Evolutionary conservation across 352 stramenopile genomes (phyloP).

Genomic region (Globisporangium megalacanthum): DNA sequence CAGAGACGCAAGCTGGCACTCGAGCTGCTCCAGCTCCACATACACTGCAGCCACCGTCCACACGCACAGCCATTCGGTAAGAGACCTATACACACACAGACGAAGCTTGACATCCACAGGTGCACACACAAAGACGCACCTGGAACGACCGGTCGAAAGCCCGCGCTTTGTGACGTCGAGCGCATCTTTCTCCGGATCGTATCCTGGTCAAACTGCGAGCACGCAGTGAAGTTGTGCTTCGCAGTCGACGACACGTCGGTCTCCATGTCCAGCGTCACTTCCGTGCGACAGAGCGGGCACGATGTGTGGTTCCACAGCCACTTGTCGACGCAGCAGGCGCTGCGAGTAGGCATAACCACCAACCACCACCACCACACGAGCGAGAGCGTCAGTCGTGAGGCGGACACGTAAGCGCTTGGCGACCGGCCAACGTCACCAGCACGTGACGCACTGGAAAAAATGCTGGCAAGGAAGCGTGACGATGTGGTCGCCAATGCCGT

Average conservation of each 20-base stretch:
- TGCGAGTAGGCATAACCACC: constrained; percentile 9
- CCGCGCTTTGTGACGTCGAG: constrained; percentile 57
- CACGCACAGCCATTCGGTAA: neutral
- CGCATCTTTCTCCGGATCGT: constrained; percentile 68
- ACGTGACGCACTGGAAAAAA: constrained; percentile 76
- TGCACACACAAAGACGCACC: constrained; percentile 22
- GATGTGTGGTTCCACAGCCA: constrained; percentile 85
- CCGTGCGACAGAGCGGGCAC: constrained; percentile 75
- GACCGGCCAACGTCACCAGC: neutral
- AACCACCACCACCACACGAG: neutral
- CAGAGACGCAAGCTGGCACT: constrained; percentile 18
- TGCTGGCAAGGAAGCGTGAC: constrained; percentile 79
- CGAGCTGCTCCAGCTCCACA: constrained; percentile 15
- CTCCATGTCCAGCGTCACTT: constrained; percentile 59
- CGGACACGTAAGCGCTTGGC: neutral
- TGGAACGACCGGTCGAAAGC: constrained; percentile 68
- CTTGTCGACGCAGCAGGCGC: constrained; percentile 77
- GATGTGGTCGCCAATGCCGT: constrained; percentile 82
- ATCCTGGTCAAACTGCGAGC: constrained; percentile 61
- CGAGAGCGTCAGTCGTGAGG: neutral
- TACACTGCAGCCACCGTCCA: constrained; percentile 3
- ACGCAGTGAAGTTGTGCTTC: constrained; percentile 80
- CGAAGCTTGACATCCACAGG: neutral
- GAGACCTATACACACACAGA: neutral
- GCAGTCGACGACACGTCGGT: constrained; percentile 21